phyloP scores from a whole-genome alignment of 2,329 filamentous ascomycete genomes.

The Scedosporium dehoogii region DNA sequence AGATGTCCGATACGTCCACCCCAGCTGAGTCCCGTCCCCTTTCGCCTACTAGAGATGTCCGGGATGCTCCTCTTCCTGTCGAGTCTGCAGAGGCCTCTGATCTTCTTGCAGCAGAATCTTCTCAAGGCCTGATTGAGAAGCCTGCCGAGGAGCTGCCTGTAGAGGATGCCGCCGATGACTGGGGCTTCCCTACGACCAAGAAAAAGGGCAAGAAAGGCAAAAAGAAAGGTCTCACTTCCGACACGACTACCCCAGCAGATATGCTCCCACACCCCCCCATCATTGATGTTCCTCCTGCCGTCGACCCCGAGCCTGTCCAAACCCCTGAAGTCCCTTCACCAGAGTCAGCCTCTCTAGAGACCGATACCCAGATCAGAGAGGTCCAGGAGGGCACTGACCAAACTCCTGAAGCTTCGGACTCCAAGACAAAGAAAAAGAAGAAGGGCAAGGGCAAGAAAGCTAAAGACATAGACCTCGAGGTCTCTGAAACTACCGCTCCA shows the following conservation, averaged over 20 bases:
- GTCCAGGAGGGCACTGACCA: neutral
- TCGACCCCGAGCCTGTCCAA: neutral
- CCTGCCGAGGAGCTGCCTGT: neutral
- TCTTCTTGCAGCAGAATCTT: neutral
- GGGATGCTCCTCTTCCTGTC: neutral
- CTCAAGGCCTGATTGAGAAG: neutral
- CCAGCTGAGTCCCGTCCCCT: neutral
- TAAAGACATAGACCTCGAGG: neutral
- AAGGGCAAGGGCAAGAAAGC: constrained; percentile 7
- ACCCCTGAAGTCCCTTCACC: neutral
- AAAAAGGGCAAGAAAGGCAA: constrained; percentile 17
- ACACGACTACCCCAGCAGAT: neutral
- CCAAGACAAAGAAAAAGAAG: neutral
- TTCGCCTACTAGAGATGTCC: neutral
- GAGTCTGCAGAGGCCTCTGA: neutral
- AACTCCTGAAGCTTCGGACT: neutral
- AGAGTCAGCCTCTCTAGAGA: neutral
- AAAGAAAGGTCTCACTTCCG: neutral
- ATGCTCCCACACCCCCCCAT: neutral
- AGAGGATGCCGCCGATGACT: neutral
- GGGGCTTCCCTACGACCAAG: neutral
- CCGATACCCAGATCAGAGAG: neutral
- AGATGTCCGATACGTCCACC: neutral
- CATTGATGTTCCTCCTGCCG: neutral
- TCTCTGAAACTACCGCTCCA: neutral